These are phyloP conservation scores for Fusarium brevicatenulatum DNA, from an alignment of 2,329 filamentous ascomycete species.

Conservation along the genomic window DNA sequence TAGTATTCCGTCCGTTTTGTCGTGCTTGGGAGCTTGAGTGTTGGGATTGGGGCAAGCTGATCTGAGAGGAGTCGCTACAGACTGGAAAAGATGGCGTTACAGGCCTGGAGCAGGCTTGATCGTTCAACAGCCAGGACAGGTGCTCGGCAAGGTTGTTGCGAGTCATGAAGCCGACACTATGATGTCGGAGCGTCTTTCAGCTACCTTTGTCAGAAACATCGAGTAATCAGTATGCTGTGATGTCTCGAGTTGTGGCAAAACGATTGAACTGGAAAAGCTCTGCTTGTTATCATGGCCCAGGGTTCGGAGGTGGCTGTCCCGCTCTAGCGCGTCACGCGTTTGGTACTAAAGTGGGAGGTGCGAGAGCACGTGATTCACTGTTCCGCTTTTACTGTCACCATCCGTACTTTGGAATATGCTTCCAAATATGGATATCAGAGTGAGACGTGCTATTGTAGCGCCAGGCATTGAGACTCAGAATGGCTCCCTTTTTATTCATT, in stretches of 20 bases:
- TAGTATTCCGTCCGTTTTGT: not conserved
- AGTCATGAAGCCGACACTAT: slow-evolving; percentile 64
- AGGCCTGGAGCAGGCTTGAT: slow-evolving; percentile 55
- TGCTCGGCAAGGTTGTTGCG: slow-evolving; percentile 69
- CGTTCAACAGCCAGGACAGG: slow-evolving; percentile 66
- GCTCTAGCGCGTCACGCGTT: slow-evolving; percentile 46
- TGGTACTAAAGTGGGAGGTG: slow-evolving; percentile 48
- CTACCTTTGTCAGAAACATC: slow-evolving; percentile 40
- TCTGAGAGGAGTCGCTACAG: slow-evolving; percentile 42
- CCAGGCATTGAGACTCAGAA: not conserved
- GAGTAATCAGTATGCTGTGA: slow-evolving; percentile 20
- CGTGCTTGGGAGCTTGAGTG: slow-evolving; percentile 12
- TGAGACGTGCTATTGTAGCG: not conserved
- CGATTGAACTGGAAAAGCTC: slow-evolving; percentile 16
- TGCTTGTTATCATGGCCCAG: slow-evolving; percentile 40
- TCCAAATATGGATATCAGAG: not conserved
- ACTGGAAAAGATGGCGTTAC: slow-evolving; percentile 53
- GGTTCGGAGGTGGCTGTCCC: slow-evolving; percentile 20
- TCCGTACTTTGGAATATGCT: not conserved
- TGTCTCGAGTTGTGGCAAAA: slow-evolving; percentile 12
- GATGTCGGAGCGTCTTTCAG: slow-evolving; percentile 38
- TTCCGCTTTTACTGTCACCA: not conserved
- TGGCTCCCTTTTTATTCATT: not conserved
- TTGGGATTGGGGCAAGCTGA: slow-evolving; percentile 43
- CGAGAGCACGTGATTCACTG: slow-evolving; percentile 43